Evolutionary conservation across 164 flowering plant genomes (phyloP), one percentile per base, ranked within the genome.

Genomic region (Hamamelis virginiana): DNA sequence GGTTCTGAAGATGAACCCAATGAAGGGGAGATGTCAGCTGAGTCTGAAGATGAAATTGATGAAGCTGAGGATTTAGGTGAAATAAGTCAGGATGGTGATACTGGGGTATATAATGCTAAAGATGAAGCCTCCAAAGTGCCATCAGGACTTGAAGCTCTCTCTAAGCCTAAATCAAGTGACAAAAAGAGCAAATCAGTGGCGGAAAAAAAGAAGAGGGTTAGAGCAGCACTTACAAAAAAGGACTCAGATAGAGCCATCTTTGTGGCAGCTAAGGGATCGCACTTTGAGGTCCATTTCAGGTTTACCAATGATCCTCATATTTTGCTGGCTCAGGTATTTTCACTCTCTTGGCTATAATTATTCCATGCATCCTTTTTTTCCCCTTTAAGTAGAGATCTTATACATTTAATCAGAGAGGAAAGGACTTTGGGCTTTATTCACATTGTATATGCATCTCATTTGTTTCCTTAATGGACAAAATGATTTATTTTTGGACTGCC

Each of bases 311-410:
- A 88, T 59, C 94, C 98, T 72, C 92, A 88, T 76, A 74, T 91
- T 64, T 74, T 93, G 41, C 83, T 96, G 66, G 83, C 90, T 62
- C 87, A 93, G 99, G 99, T 96, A 84, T 52, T 64, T 23, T 27
- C 41, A 33, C 60, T 18, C n/a, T 26, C 27, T 41, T 46, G 59
- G 44, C 44, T 16, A 16, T 65, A 22, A 44, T 48, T 10, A 65
- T 22, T 22, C 8, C 23, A 22, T n/a, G 58, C 18, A 25, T 59
- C 45, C 33, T 44, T 53, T 41, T 9, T 59, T 19, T 26, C 64
- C 16, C 19, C 19, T 67, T n/a, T 41, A 4, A n/a, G 41, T 19
- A 27, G 6, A 33, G 41, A 33, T 33, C 41, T 33, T 33, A 33
- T 33, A 33, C 6, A 33, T 33, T 33, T 6, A 33, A 33, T 6